These are phyloP conservation scores for Yarrowia sp. DNA, from an alignment of 805 yeast genomes.

Conservation along the genomic window DNA sequence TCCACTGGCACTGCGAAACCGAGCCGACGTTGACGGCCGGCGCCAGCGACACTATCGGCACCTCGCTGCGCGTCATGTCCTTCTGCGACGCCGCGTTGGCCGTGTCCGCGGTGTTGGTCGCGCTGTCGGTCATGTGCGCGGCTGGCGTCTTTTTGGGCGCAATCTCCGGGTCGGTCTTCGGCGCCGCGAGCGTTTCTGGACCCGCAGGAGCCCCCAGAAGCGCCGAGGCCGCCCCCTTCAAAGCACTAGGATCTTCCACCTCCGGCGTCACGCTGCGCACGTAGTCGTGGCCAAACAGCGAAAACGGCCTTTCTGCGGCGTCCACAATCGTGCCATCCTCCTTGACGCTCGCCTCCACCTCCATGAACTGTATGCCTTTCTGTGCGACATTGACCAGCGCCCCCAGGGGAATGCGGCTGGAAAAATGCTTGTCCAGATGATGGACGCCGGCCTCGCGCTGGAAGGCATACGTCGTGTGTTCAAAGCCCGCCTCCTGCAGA, in stretches of 20 bases:
- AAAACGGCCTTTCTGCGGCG: conserved; percentile 32
- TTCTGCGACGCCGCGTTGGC: conserved; percentile 3
- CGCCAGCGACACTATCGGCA: conserved; percentile 9
- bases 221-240: background rate
- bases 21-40: background rate
- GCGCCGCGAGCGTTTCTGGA: background rate
- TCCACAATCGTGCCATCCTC: conserved; percentile 39
- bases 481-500: conserved; percentile 68
- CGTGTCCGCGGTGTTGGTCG: background rate
- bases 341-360: conserved; percentile 58
- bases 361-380: conserved; percentile 76
- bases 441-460: conserved; percentile 69
- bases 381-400: conserved; percentile 79
- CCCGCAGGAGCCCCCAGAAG: background rate
- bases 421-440: conserved; percentile 52
- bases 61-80: conserved; percentile 4
- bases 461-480: conserved; percentile 74
- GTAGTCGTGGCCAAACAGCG: conserved; percentile 31
- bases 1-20: conserved; percentile 4
- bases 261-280: conserved; percentile 18
- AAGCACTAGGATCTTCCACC: background rate
- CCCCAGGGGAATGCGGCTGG: conserved; percentile 66
- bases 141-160: background rate
- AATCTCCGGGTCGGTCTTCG: background rate
- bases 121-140: background rate